Evolutionary conservation across 2,329 filamentous ascomycete species (phyloP).

Genomic region (Lasiodiplodia sp.): DNA sequence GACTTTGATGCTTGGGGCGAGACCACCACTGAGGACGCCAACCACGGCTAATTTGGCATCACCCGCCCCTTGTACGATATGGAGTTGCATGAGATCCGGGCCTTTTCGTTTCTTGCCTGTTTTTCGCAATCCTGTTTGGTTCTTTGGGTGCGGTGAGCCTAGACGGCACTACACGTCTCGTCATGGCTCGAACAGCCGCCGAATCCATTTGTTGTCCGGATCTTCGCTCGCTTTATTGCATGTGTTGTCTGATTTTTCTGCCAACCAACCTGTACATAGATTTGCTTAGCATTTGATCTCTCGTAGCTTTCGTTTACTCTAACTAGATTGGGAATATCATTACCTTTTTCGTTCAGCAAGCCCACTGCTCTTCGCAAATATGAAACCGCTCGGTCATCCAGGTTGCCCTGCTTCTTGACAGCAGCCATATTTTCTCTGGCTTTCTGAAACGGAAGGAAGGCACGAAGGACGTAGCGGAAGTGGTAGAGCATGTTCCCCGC

Average conservation of each 20-base stretch:
- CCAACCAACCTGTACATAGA: too few relatives aligned
- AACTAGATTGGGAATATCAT: neutral
- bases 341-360: neutral
- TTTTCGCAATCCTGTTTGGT: too few relatives aligned
- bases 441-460: conserved; percentile 43
- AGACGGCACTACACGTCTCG: too few relatives aligned
- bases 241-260: neutral
- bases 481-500: conserved; percentile 43
- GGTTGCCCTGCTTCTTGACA: neutral
- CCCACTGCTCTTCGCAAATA: neutral
- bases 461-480: conserved; percentile 43
- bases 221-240: neutral
- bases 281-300: too few relatives aligned
- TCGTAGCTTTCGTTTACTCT: neutral
- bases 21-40: neutral
- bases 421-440: conserved; percentile 36
- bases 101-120: too few relatives aligned
- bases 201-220: neutral
- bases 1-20: conserved; percentile 2
- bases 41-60: neutral
- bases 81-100: too few relatives aligned
- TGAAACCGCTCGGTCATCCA: neutral
- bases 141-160: too few relatives aligned
- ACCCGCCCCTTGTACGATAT: too few relatives aligned
- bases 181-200: neutral